phyloP scores from a whole-genome alignment of 495 filamentous ascomycete species.

The Lepidopterella palustris region DNA sequence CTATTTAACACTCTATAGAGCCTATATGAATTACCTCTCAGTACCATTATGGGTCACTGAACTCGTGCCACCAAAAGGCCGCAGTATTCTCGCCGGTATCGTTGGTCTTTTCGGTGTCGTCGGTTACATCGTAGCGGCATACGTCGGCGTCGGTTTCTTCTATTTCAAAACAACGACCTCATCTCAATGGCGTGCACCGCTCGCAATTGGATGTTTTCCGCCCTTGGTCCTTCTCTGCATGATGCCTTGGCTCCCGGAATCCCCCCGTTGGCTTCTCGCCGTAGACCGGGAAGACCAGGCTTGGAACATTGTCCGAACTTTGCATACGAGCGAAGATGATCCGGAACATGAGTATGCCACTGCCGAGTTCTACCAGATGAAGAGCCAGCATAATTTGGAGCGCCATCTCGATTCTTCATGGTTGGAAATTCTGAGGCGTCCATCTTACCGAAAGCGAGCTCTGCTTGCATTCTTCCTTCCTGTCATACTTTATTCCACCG shows the following conservation, averaged over 20 bases:
- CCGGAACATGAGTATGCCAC: slow-evolving; percentile 3
- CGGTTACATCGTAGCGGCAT: not conserved
- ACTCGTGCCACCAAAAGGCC: not conserved
- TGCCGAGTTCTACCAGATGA: slow-evolving; percentile 5
- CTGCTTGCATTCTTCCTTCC: not conserved
- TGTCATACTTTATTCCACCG: not conserved
- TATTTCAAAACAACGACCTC: not conserved
- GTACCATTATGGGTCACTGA: not conserved
- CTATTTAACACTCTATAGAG: not conserved
- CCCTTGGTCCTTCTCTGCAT: not conserved
- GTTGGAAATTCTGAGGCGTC: not conserved
- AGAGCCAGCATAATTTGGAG: not conserved
- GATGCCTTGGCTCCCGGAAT: not conserved
- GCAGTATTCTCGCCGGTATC: not conserved
- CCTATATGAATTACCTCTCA: not conserved
- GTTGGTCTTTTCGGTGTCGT: not conserved
- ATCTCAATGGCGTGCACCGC: not conserved
- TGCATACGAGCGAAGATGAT: not conserved
- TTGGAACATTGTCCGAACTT: not conserved
- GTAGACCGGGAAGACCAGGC: slow-evolving; percentile 1
- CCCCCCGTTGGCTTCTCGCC: slow-evolving; percentile 1
- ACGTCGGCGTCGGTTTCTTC: not conserved
- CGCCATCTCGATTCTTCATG: not conserved
- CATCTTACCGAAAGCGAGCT: slow-evolving; percentile 3
- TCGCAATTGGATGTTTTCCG: not conserved